A percentile compares a stretch with the other conserved stretches of the same genome.
Conservation (phyloP, 2,329 filamentous ascomycete species). For the Dactylellina cionopaga region DNA sequence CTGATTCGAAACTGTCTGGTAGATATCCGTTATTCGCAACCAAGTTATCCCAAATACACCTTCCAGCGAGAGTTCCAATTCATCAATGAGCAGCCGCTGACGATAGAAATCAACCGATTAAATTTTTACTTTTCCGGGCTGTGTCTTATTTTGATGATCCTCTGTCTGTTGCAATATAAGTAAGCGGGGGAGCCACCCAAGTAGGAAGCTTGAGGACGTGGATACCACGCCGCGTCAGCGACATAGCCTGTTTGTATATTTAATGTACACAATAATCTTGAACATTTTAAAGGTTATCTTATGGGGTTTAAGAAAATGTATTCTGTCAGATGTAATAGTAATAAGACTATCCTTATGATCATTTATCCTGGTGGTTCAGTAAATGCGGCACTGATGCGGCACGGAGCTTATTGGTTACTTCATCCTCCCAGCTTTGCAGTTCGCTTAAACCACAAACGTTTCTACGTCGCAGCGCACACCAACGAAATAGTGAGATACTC, state of each 20-base stretch:
- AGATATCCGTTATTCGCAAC: conserved; percentile 51
- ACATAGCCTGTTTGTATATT: not conserved
- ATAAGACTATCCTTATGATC: not conserved
- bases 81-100: conserved; percentile 35
- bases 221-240: not conserved
- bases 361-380: not conserved
- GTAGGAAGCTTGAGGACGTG: conserved; percentile 5
- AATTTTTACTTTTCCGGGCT: not conserved
- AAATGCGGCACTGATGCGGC: conserved; percentile 41
- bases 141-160: not conserved
- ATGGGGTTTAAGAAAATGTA: not conserved
- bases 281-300: not conserved
- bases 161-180: not conserved
- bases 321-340: not conserved
- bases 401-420: conserved; percentile 16
- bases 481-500: conserved; percentile 3
- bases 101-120: not conserved
- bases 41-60: conserved; percentile 52
- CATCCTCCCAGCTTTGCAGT: conserved; percentile 28
- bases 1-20: not conserved
- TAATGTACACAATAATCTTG: conserved; percentile 3
- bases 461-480: conserved; percentile 12
- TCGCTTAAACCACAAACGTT: conserved; percentile 48
- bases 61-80: conserved; percentile 46
- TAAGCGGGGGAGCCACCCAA: too few relatives aligned